A percentile compares a stretch with the other conserved stretches of the same genome.
Conservation (phyloP, 2,329 filamentous ascomycete species). For the Trichoderma endophyticum region DNA sequence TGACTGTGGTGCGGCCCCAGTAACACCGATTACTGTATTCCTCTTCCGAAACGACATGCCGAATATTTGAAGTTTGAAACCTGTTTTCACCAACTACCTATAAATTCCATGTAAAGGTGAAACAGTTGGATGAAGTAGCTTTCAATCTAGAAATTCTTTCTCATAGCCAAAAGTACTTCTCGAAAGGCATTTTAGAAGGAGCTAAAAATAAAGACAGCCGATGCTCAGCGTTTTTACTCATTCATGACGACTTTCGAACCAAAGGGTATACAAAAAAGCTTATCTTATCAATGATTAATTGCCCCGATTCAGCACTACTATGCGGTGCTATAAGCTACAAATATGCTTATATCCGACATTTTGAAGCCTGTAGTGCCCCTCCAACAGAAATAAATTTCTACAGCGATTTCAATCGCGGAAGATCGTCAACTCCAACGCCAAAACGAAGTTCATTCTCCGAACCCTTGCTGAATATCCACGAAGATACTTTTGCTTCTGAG, state of each 20-base stretch:
- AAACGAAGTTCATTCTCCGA: neutral
- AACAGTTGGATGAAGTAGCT: neutral
- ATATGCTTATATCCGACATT: neutral
- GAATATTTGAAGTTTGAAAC: neutral
- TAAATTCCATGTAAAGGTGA: no score
- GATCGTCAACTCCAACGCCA: neutral
- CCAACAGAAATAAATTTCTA: slow-evolving; percentile 1
- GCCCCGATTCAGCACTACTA: neutral
- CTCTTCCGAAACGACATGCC: slow-evolving; percentile 58
- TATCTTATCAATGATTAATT: neutral
- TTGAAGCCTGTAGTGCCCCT: neutral
- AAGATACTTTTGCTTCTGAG: neutral
- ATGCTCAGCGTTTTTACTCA: neutral
- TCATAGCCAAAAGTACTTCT: neutral
- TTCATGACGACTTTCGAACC: neutral
- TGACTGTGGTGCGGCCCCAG: slow-evolving; percentile 24
- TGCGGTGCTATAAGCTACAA: neutral
- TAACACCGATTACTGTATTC: slow-evolving; percentile 48
- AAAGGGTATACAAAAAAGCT: neutral
- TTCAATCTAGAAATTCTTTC: neutral
- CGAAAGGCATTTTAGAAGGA: neutral
- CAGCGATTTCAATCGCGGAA: neutral
- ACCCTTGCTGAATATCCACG: neutral
- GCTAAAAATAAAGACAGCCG: neutral
- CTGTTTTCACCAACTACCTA: neutral